Base-by-base conservation (phyloP, 164 flowering plant species). In the Santalum album region DNA sequence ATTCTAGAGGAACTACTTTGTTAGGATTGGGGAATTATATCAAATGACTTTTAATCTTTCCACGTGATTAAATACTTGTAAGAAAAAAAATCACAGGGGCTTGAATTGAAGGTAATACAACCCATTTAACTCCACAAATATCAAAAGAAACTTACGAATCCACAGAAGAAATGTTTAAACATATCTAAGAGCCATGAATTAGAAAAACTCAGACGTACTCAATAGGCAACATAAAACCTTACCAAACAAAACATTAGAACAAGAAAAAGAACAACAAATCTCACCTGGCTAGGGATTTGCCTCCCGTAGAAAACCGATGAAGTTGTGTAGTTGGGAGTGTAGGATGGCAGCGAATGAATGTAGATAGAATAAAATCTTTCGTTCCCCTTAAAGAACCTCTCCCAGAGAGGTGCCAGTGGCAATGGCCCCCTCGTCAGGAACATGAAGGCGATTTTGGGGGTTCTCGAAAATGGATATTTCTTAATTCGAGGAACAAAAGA, bases 381-480 rank as follows among this genome's bases (percentile, higher is more conserved):
- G 39, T 83, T 73, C 36, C 95, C 94, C 59, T 74, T 76, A 39
- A 91, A 70, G 54, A 91, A 91, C 69, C 75, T 71, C 72, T 86
- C 95, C 98, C 98, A 91, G 15, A 91, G 79, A 54, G 92, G 94
- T 14, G 80, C 74, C 39, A 91, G 56, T 1, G 98, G 96, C 72
- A 91, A 59, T 16, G 92, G 85, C n/a, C 96, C 96, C 57, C 75
- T 88, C 1, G 95, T 69, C 80, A 91, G 78, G 78, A 91, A 88
- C 98, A 88, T 84, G 73, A 91, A 88, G 3, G 98, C 96, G 67
- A 91, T 73, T 76, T 86, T 91, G 2, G 88, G 87, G 39, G 69
- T 74, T 59, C 98, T 81, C 54, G 46, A 57, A 56, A 79, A 86
- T 0, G 98, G 96, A 55, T 82, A 86, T n/a, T 62, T 55, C 56